Evolutionary conservation across 805 yeast genomes (phyloP).

Genomic region (Candida orba): DNA sequence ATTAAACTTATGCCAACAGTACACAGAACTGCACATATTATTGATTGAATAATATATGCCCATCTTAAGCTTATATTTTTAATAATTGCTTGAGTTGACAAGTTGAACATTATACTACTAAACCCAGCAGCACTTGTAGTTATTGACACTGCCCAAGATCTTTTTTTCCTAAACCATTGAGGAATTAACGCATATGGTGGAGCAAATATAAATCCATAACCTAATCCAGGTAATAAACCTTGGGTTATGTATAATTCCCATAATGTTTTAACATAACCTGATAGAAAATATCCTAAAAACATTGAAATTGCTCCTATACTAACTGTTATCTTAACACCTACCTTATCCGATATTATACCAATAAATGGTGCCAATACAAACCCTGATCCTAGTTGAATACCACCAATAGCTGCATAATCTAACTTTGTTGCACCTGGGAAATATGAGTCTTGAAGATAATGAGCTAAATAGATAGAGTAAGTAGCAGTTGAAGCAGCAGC

Average conservation of each 20-base stretch:
- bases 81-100: conserved; percentile 30
- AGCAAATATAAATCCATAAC: conserved; percentile 44
- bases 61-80: conserved; percentile 25
- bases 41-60: conserved; percentile 32
- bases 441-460: conserved; percentile 41
- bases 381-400: conserved; percentile 52
- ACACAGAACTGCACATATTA: conserved; percentile 30
- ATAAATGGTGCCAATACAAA: conserved; percentile 53
- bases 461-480: conserved; percentile 56
- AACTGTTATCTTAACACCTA: conserved; percentile 39
- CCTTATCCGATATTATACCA: conserved; percentile 2
- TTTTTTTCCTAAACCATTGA: conserved; percentile 60
- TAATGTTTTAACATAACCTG: conserved; percentile 47
- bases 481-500: conserved; percentile 7
- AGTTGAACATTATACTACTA: conserved; percentile 37
- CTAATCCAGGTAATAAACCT: conserved; percentile 53
- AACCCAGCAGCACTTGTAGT: conserved; percentile 35
- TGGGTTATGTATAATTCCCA: conserved; percentile 68
- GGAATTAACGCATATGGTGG: conserved; percentile 57
- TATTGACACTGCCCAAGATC: conserved; percentile 41
- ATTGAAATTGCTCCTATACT: conserved; percentile 43
- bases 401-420: conserved; percentile 64
- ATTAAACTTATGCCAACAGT: conserved; percentile 28
- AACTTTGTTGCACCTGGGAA: conserved; percentile 48
- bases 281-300: conserved; percentile 49